Conservation (phyloP, 164 flowering plant species). For the Litsea cubeba region DNA sequence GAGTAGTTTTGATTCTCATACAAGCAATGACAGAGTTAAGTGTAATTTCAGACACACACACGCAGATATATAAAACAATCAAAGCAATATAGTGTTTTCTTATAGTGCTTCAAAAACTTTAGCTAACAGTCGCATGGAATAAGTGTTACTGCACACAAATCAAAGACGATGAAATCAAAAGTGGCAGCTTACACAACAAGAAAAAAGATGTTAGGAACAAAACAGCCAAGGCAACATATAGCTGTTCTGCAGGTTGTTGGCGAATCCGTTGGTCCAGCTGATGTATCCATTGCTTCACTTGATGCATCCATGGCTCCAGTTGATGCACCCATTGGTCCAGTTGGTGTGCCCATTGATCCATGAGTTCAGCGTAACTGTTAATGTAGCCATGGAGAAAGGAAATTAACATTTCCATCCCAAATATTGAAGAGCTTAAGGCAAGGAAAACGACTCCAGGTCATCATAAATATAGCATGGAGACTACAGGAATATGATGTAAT, state of each 20-base stretch:
- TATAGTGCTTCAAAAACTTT: neutral
- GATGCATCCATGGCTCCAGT: slow-evolving; percentile 30
- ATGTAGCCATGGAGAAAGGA: neutral
- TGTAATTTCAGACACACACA: neutral
- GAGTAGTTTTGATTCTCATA: too few relatives aligned
- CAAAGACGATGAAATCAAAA: neutral
- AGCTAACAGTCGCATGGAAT: neutral
- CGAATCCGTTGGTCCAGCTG: slow-evolving; percentile 25
- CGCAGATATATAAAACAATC: neutral
- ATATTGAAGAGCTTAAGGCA: too few relatives aligned
- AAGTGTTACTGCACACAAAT: neutral
- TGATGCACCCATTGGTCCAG: slow-evolving; percentile 2
- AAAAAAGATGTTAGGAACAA: slow-evolving; percentile 36
- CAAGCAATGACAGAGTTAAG: neutral
- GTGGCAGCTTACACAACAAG: slow-evolving; percentile 26
- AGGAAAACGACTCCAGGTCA: too few relatives aligned
- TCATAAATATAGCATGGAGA: too few relatives aligned
- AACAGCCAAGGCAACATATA: slow-evolving; percentile 42
- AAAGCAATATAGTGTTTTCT: neutral
- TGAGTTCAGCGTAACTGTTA: neutral
- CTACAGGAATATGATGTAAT: too few relatives aligned
- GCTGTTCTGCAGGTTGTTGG: slow-evolving; percentile 37
- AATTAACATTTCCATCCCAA: neutral
- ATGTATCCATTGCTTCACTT: slow-evolving; percentile 21
- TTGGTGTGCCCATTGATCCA: neutral